These are phyloP conservation scores for Hirschfeldia incana DNA, from an alignment of 345 rosid genomes.

Conservation along the genomic window DNA sequence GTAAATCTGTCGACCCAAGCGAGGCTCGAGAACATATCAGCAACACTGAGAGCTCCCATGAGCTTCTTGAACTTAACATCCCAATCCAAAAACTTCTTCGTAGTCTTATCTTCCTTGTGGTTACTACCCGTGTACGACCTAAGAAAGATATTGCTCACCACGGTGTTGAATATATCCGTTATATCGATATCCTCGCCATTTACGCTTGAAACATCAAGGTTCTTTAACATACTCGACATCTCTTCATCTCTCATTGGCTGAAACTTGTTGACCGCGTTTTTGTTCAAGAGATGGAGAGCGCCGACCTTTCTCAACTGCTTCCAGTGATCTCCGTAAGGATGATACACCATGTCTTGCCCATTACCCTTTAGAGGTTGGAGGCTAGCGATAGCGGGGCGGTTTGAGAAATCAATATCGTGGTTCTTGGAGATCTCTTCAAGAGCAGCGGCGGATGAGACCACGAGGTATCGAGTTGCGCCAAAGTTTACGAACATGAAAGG, in stretches of 20 bases:
- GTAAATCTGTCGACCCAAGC: slow-evolving; percentile 30
- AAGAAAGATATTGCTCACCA: slow-evolving; percentile 27
- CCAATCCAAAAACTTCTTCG: slow-evolving; percentile 46
- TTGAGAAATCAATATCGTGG: slow-evolving; percentile 28
- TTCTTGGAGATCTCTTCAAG: slow-evolving; percentile 29
- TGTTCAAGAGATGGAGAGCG: slow-evolving; percentile 27
- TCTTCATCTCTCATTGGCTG: slow-evolving; percentile 37
- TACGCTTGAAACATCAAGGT: slow-evolving; percentile 18
- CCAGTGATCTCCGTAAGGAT: slow-evolving; percentile 42
- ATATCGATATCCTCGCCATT: slow-evolving; percentile 40
- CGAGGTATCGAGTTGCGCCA: slow-evolving; percentile 31
- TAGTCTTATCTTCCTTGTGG: slow-evolving; percentile 33
- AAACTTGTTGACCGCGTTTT: slow-evolving; percentile 19
- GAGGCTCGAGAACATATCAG: slow-evolving; percentile 29
- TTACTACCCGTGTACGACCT: slow-evolving; percentile 56
- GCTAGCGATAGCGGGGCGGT: slow-evolving; percentile 19
- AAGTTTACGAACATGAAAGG: slow-evolving; percentile 37
- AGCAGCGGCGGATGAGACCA: slow-evolving; percentile 32
- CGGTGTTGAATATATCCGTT: slow-evolving; percentile 24
- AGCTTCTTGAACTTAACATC: slow-evolving; percentile 46
- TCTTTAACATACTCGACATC: slow-evolving; percentile 28
- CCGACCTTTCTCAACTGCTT: slow-evolving; percentile 24
- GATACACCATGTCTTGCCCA: slow-evolving; percentile 34
- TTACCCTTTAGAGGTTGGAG: slow-evolving; percentile 5
- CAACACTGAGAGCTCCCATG: slow-evolving; percentile 26